These are phyloP conservation scores for Nicotiana benthamiana DNA, from an alignment of 257 asterid genomes.

Conservation along the genomic window DNA sequence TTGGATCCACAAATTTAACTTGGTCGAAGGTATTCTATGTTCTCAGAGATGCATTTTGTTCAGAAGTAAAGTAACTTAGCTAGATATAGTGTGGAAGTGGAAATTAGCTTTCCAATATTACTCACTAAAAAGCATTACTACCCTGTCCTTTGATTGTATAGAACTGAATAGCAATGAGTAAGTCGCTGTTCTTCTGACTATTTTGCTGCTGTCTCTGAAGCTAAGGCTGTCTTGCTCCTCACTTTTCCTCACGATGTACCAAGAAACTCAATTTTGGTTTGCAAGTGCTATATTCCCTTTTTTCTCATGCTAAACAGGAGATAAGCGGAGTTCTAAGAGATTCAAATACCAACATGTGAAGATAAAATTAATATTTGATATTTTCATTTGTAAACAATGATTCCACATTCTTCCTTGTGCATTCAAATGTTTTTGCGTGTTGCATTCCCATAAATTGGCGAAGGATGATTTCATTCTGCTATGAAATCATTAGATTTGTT, in stretches of 20 bases:
- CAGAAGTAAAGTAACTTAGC: not conserved
- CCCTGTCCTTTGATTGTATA: not conserved
- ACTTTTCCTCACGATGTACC: not conserved
- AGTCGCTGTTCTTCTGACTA: not conserved
- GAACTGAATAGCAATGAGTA: not conserved
- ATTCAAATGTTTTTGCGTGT: not conserved
- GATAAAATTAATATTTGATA: not conserved
- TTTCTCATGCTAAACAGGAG: not conserved
- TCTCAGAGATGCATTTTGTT: not conserved
- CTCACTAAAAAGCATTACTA: not conserved
- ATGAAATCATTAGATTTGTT: not conserved
- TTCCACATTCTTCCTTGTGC: not conserved
- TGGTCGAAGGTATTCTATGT: slow-evolving; percentile 39
- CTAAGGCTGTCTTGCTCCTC: not conserved
- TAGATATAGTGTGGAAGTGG: not conserved
- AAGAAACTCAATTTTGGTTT: not conserved
- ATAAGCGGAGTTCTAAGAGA: not conserved
- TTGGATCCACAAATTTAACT: slow-evolving; percentile 37
- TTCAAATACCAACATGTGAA: not conserved
- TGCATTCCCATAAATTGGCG: not conserved
- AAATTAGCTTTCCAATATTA: not conserved
- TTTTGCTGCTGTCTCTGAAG: not conserved
- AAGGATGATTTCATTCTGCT: not conserved
- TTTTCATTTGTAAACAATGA: not conserved
- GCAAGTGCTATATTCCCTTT: not conserved